Evolutionary conservation across 306 rosid genomes (phyloP).

Genomic region (Arachis stenosperma): DNA sequence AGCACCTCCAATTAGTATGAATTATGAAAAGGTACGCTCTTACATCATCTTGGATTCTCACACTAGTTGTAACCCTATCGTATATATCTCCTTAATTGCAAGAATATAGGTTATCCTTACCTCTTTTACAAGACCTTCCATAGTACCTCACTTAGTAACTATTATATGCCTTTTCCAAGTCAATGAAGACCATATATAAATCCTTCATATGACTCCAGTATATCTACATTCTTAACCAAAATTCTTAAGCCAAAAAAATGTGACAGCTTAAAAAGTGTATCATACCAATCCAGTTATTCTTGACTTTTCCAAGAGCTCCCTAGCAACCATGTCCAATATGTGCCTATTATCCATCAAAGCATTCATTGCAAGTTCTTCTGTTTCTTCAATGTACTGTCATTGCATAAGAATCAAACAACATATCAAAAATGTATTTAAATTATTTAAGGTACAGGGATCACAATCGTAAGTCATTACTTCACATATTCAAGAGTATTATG

Average conservation of each 20-base stretch:
- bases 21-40: too few relatives aligned
- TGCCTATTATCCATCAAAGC: constrained; percentile 82
- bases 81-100: too few relatives aligned
- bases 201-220: too few relatives aligned
- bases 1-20: too few relatives aligned
- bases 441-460: constrained; percentile 16
- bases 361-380: constrained; percentile 86
- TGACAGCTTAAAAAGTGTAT: constrained; percentile 29
- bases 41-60: too few relatives aligned
- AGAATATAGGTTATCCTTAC: too few relatives aligned
- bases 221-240: too few relatives aligned
- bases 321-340: constrained; percentile 72
- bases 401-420: constrained; percentile 18
- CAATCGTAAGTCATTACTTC: constrained; percentile 10
- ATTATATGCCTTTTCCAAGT: too few relatives aligned
- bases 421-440: constrained; percentile 6
- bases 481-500: constrained; percentile 17
- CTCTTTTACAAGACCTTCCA: too few relatives aligned
- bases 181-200: too few relatives aligned
- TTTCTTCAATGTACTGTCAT: constrained; percentile 89
- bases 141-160: too few relatives aligned
- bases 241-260: neutral
- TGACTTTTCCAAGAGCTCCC: constrained; percentile 78
- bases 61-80: too few relatives aligned
- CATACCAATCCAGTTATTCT: constrained; percentile 93